Percentiles rank a stretch among this genome's conserved stretches.
phyloP scores from a whole-genome alignment of 208 protist genomes.

The Phytomonas sp. region DNA sequence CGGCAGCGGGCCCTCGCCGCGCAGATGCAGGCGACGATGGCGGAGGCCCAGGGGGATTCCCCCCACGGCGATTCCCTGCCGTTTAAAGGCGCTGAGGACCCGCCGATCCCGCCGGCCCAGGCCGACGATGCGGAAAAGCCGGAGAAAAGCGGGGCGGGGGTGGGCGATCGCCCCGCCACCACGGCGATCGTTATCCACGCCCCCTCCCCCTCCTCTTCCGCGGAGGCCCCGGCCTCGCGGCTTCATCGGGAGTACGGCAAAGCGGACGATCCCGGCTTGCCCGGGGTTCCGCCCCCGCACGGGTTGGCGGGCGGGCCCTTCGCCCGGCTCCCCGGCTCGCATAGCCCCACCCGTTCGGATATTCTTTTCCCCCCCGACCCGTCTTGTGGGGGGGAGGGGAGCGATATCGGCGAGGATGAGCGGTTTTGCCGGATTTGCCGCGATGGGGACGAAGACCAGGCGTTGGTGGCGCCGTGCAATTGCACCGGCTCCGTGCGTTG shows the following conservation, averaged over 20 bases:
- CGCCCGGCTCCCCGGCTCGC: no score
- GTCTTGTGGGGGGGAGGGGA: neutral
- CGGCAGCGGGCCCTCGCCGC: constrained; percentile 13
- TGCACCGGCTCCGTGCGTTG: constrained; percentile 74
- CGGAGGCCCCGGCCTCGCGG: neutral
- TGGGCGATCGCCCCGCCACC: no score
- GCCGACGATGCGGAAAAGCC: no score
- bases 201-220: neutral
- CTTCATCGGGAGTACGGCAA: neutral
- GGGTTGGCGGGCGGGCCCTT: no score
- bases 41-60: neutral
- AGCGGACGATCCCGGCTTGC: neutral
- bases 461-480: constrained; percentile 57
- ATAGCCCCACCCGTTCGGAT: neutral
- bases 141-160: no score
- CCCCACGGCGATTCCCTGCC: neutral
- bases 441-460: constrained; percentile 37
- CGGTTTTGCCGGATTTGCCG: constrained; percentile 73
- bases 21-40: neutral
- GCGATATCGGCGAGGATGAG: constrained; percentile 34
- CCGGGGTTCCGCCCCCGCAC: no score
- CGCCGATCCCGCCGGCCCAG: neutral
- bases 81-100: neutral
- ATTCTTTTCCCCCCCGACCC: neutral
- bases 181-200: neutral